These are phyloP conservation scores for Trichosanthes cucumerina DNA, from an alignment of 306 rosid genomes.

Conservation along the genomic window DNA sequence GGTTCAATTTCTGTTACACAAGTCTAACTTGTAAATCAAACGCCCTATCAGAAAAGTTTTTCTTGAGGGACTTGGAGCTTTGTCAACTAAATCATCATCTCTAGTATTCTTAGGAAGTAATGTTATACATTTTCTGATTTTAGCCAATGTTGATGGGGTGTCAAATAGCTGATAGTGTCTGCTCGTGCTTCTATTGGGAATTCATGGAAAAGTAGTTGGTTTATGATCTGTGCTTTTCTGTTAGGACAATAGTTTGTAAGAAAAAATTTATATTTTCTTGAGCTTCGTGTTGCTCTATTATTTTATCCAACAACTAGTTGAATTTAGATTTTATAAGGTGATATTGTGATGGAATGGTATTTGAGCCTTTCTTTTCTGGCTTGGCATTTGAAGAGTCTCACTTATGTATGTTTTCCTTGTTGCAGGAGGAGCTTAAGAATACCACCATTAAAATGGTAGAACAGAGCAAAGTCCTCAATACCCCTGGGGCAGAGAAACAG, in stretches of 20 bases:
- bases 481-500: slow-evolving; percentile 93
- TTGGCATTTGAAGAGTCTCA: not conserved
- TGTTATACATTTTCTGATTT: not conserved
- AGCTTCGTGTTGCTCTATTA: not conserved
- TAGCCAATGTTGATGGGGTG: not conserved
- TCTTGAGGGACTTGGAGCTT: not conserved
- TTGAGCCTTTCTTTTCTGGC: not conserved
- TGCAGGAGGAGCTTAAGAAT: slow-evolving; percentile 81
- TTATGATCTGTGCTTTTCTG: not conserved
- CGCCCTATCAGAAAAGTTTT: not conserved
- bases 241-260: not conserved
- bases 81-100: not conserved
- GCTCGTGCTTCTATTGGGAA: not conserved
- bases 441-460: slow-evolving; percentile 90
- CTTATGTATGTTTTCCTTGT: not conserved
- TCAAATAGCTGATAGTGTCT: not conserved
- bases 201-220: not conserved
- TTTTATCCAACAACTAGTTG: not conserved
- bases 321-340: not conserved
- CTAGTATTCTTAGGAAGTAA: not conserved
- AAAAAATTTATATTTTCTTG: not conserved
- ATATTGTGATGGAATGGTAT: not conserved
- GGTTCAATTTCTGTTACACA: not conserved
- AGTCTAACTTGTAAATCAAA: not conserved
- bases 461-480: slow-evolving; percentile 84